Conservation (phyloP, 2,329 filamentous ascomycete species). For the Cladosporium sp. region DNA sequence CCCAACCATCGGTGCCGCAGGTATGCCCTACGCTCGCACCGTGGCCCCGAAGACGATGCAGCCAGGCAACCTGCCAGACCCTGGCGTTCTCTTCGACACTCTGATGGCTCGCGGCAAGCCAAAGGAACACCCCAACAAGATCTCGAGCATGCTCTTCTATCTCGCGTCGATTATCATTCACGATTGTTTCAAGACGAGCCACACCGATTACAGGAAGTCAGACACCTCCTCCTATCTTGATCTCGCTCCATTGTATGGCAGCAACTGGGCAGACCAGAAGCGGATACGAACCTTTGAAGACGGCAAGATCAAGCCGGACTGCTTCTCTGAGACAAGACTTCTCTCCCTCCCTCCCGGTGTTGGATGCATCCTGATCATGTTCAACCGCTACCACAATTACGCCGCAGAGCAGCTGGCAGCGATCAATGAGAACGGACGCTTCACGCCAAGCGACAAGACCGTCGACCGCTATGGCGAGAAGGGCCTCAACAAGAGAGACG, state of each 20-base stretch:
- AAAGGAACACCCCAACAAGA: constrained; percentile 64
- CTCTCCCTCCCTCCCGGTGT: constrained; percentile 66
- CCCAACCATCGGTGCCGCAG: constrained; percentile 61
- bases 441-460: constrained; percentile 61
- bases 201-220: constrained; percentile 58
- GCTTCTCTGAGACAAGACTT: constrained; percentile 62
- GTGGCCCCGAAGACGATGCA: constrained; percentile 56
- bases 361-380: constrained; percentile 64
- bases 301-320: constrained; percentile 68
- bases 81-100: constrained; percentile 64
- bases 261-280: constrained; percentile 63
- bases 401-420: constrained; percentile 71
- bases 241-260: constrained; percentile 68
- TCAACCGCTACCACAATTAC: constrained; percentile 78
- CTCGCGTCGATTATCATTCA: constrained; percentile 62
- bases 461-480: constrained; percentile 32
- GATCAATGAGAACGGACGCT: constrained; percentile 83
- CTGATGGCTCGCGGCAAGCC: constrained; percentile 61
- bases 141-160: constrained; percentile 73
- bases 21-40: constrained; percentile 64
- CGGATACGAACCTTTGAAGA: constrained; percentile 60
- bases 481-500: constrained; percentile 34
- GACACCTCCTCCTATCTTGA: constrained; percentile 73
- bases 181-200: constrained; percentile 63
- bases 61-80: constrained; percentile 59